Evolutionary conservation across 2,329 filamentous ascomycete genomes (phyloP), one percentile per base, ranked within the genome.

Genomic region (Scedosporium apiospermum): DNA sequence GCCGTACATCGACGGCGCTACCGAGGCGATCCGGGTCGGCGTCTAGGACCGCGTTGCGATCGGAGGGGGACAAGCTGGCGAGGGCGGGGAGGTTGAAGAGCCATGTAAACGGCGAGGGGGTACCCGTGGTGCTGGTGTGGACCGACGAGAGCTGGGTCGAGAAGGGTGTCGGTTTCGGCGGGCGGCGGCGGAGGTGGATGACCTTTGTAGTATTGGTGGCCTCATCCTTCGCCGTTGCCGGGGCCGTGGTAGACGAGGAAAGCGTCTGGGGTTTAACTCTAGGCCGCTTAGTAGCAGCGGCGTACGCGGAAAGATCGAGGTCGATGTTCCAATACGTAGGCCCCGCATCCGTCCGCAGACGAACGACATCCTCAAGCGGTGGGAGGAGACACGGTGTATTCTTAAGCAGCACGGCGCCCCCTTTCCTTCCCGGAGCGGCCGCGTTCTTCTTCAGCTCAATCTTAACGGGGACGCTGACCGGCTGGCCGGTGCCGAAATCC

Each of bases 401-500:
- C 61, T 77, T 78, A 38, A 38, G 34, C 63, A 78, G 68, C 2
- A 78, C 67, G 6, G 73, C 65, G 1, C 71, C 63, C 18, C 78
- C 75, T 51, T 62, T 57, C 12, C n/a, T 18, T 3, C 46, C 42
- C 34, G 53, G 57, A 6, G 63, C 34, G 3, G 10, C 34, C 3
- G 34, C 65, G 55, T 71, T 58, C 62, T 71, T 58, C 62, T 76
- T 83, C 65, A 91, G 79, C 9, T 78, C 81, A 62, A 96, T 81
- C 4, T 81, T 80, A 57, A 96, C 80, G 0, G 90, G 86, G 2
- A 93, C 82, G 6, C 86, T 84, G 58, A 96, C 84, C 0, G 93
- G 89, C 53, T 91, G 86, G 49, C 88, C 86, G 0, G 91, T 96
- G 64, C 95, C 87, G 3, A 95, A 84, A 68, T 99, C 95, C 65